A percentile compares a stretch with the other conserved stretches of the same genome.
Conservation (phyloP, 1,139 yeast species). For the Kazachstania sp. region DNA sequence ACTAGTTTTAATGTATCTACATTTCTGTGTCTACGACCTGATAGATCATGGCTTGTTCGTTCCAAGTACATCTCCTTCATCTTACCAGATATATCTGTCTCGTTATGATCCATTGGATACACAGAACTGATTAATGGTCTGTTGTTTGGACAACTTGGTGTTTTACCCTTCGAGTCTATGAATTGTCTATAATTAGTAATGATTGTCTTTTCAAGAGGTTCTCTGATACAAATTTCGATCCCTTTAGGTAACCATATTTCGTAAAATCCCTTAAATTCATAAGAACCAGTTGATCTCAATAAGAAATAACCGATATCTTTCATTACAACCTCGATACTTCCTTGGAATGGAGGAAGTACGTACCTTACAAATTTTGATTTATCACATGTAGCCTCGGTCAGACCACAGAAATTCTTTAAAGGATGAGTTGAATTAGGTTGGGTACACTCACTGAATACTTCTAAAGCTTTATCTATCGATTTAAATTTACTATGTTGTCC, state of each 20-base stretch:
- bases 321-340: conserved; percentile 58
- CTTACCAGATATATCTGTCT: conserved; percentile 14
- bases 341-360: conserved; percentile 59
- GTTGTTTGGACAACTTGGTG: conserved; percentile 15
- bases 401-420: conserved; percentile 31
- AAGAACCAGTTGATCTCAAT: conserved; percentile 55
- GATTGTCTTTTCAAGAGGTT: conserved; percentile 26
- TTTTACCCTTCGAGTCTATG: conserved; percentile 10
- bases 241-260: conserved; percentile 45
- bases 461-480: conserved; percentile 26
- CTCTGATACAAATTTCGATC: conserved; percentile 37
- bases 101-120: conserved; percentile 21
- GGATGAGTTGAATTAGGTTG: conserved; percentile 17
- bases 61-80: conserved; percentile 23
- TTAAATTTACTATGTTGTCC: conserved; percentile 27
- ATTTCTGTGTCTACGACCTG: conserved; percentile 13
- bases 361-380: conserved; percentile 35
- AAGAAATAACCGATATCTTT: conserved; percentile 65
- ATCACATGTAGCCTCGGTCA: conserved; percentile 30
- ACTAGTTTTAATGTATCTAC: conserved; percentile 17
- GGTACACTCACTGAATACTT: conserved; percentile 23
- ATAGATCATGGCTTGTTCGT: conserved; percentile 18
- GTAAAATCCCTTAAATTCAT: conserved; percentile 33
- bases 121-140: conserved; percentile 24
- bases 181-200: conserved; percentile 10